Evolutionary conservation across 176 grass and related monocot species (phyloP).

Genomic region (Triticum urartu): DNA sequence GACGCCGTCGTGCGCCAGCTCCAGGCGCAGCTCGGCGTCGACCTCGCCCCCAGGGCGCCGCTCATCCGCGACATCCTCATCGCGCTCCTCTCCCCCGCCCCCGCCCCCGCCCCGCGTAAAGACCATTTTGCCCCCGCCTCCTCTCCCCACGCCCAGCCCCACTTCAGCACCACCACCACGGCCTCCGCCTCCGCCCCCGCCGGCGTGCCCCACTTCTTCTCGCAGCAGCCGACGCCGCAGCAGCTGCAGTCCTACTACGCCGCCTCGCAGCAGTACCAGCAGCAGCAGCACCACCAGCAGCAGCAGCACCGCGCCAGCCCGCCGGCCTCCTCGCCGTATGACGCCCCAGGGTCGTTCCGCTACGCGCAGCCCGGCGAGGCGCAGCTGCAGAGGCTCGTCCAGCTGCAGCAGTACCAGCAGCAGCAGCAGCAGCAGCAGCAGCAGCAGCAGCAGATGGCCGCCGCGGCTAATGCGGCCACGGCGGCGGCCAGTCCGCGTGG

Average conservation of each 20-base stretch:
- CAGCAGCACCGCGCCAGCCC: slow-evolving; percentile 33
- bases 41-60: slow-evolving; percentile 73
- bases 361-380: slow-evolving; percentile 32
- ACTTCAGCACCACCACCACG: neutral
- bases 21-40: slow-evolving; percentile 67
- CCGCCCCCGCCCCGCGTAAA: slow-evolving; percentile 3
- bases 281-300: slow-evolving; percentile 30
- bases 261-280: slow-evolving; percentile 55
- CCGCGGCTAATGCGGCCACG: slow-evolving; percentile 5
- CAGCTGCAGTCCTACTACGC: slow-evolving; percentile 43
- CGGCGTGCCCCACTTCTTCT: slow-evolving; percentile 31
- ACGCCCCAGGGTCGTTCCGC: slow-evolving; percentile 1
- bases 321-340: slow-evolving; percentile 33
- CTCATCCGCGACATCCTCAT: slow-evolving; percentile 83
- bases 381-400: slow-evolving; percentile 56
- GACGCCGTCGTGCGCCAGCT: slow-evolving; percentile 61
- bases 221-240: slow-evolving; percentile 32
- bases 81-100: slow-evolving; percentile 48
- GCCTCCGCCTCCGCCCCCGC: slow-evolving; percentile 15
- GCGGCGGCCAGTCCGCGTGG: slow-evolving; percentile 41
- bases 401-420: slow-evolving; percentile 41
- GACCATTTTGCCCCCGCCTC: slow-evolving; percentile 42
- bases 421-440: slow-evolving; percentile 25
- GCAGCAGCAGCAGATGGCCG: slow-evolving; percentile 20
- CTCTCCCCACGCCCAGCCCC: neutral